Evolutionary conservation across 2,329 filamentous ascomycete species (phyloP), one percentile per base, ranked within the genome.

Genomic region (Alternaria alternata): DNA sequence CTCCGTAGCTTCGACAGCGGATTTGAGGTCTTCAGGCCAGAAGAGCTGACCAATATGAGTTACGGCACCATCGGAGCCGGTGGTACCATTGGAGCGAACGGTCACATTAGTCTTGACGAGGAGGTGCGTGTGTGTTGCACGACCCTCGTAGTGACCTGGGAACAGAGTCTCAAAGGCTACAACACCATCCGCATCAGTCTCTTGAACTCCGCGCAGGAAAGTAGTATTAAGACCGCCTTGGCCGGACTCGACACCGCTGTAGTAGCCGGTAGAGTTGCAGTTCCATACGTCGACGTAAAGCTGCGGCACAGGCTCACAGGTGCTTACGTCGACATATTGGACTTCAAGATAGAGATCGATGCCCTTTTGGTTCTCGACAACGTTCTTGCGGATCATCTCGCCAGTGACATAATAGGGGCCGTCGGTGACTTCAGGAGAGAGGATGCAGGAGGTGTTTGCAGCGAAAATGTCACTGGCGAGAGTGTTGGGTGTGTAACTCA

Each of bases 391-490:
- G n/a, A 39, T 39, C 36, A 20, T n/a, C n/a, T 39, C 36, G 5
- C 36, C 36, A 16, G 14, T 16, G 7, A 39, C 36, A 16, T 39
- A 39, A 3, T 39, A 39, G 36, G n/a, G 36, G 32, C 32, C 32
- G 32, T 65, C 60, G 14, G 68, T 73, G 36, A 65, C 54, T 39
- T 75, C 71, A 6, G 71, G 69, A 4, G 66, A 51, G 5, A 76
- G 59, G 34, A 73, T 73, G 54, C 64, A 73, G 9, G 65, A 66
- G 34, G 63, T 70, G 52, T 74, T 72, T 14, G 59, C 61, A 0
- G 62, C 57, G 38, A 74, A 73, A 39, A 75, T 64, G 4, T 51
- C 62, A 34, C 54, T 49, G 3, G 41, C 48, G 36, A 61, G 61
- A 2, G 65, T 69, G n/a, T 61, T 38, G 32, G 54, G 54, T 9